These are phyloP conservation scores for Leccinum boreale DNA, from an alignment of 768 basidiomycete genomes.

Conservation along the genomic window DNA sequence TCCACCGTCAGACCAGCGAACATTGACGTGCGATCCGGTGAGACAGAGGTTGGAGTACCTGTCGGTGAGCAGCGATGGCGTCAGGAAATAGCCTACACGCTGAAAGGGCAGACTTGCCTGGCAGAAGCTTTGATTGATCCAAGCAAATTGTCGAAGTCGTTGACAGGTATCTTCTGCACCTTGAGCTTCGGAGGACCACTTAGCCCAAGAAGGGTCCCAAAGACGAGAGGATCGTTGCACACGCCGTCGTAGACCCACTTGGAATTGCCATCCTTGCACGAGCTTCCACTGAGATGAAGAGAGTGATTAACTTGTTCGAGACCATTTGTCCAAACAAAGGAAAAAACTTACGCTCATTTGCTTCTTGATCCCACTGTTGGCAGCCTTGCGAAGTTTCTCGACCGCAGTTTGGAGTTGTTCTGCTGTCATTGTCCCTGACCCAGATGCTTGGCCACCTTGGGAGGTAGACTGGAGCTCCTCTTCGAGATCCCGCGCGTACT, in stretches of 20 bases:
- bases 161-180: conserved; percentile 41
- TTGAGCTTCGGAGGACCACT: conserved; percentile 48
- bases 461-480: conserved; percentile 22
- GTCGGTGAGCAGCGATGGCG: neutral
- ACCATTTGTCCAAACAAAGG: neutral
- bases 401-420: conserved; percentile 41
- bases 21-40: conserved; percentile 40
- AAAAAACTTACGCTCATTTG: conserved; percentile 39
- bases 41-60: conserved; percentile 42
- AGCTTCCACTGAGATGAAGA: conserved; percentile 43
- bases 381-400: conserved; percentile 43
- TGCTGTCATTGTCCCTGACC: conserved; percentile 32
- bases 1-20: conserved; percentile 46
- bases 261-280: conserved; percentile 44
- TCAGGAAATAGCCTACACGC: neutral
- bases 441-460: neutral
- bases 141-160: conserved; percentile 34
- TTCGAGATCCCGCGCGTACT: conserved; percentile 34
- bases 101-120: conserved; percentile 28
- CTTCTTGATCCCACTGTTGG: conserved; percentile 47
- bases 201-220: conserved; percentile 42
- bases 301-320: neutral
- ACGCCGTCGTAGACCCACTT: conserved; percentile 54
- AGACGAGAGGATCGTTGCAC: conserved; percentile 45
- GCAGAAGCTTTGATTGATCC: conserved; percentile 34